Evolutionary conservation across 2,329 filamentous ascomycete genomes (phyloP).

Genomic region (Monilinia aucupariae): DNA sequence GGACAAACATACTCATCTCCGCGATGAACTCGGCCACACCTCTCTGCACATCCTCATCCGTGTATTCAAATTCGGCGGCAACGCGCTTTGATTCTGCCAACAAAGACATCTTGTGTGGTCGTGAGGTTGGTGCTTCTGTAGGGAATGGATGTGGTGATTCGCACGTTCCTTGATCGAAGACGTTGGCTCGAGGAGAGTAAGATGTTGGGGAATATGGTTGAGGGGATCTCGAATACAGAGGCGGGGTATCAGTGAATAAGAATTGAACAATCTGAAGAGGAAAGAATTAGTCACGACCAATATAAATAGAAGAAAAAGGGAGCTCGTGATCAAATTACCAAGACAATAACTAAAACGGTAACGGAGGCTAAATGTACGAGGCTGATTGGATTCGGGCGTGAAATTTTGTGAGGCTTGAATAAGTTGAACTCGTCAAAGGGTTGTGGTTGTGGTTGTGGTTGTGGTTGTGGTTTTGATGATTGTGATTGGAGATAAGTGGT

Average conservation of each 20-base stretch:
- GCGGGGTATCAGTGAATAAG: slow-evolving; percentile 39
- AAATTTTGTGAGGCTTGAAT: slow-evolving; percentile 25
- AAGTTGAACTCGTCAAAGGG: not conserved
- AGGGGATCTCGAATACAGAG: slow-evolving; percentile 35
- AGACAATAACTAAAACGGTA: slow-evolving; percentile 31
- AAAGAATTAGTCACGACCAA: slow-evolving; percentile 5
- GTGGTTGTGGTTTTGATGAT: not conserved
- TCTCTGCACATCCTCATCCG: slow-evolving; percentile 68
- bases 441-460: not conserved
- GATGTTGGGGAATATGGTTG: slow-evolving; percentile 31
- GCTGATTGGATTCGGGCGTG: slow-evolving; percentile 27
- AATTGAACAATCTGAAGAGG: slow-evolving; percentile 45
- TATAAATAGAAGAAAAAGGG: not conserved
- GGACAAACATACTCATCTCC: slow-evolving; percentile 65
- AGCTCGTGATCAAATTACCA: slow-evolving; percentile 27
- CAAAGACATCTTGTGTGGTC: slow-evolving; percentile 55
- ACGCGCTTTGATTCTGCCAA: slow-evolving; percentile 71
- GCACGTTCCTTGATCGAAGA: slow-evolving; percentile 46
- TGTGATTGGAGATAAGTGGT: not conserved
- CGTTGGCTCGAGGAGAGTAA: slow-evolving; percentile 42
- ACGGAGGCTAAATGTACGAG: slow-evolving; percentile 35
- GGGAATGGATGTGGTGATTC: slow-evolving; percentile 51
- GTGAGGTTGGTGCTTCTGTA: slow-evolving; percentile 48
- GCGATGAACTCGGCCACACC: slow-evolving; percentile 80
- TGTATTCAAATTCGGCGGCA: slow-evolving; percentile 80